Percentiles rank a stretch among this genome's conserved stretches.
Evolutionary conservation across 306 rosid genomes (phyloP).

Genomic region (Cajanus cajan): DNA sequence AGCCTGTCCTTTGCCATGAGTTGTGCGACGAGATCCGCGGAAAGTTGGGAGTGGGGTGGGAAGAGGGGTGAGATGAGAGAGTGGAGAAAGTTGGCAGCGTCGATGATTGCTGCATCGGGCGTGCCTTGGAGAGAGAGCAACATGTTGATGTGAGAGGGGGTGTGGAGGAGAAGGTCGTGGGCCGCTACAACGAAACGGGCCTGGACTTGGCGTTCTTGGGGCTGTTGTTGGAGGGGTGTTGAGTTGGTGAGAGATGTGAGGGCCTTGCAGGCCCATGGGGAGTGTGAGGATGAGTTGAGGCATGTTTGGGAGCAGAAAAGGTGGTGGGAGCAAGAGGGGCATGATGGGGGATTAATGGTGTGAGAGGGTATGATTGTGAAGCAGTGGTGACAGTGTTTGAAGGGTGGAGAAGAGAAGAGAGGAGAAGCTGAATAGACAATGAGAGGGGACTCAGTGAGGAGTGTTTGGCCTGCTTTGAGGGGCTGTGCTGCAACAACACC

Average conservation of each 20-base stretch:
- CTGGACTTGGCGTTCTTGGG: slow-evolving; percentile 56
- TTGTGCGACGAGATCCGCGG: slow-evolving; percentile 44
- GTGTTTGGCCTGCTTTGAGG: slow-evolving; percentile 55
- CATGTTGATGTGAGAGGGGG: slow-evolving; percentile 36
- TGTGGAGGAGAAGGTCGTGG: slow-evolving; percentile 36
- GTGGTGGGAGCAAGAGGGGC: slow-evolving; percentile 44
- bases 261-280: slow-evolving; percentile 45
- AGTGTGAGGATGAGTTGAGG: slow-evolving; percentile 38
- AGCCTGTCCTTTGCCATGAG: slow-evolving; percentile 59
- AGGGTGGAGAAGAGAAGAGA: slow-evolving; percentile 4
- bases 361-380: slow-evolving; percentile 41
- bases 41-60: slow-evolving; percentile 14
- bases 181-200: slow-evolving; percentile 59
- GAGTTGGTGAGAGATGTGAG: slow-evolving; percentile 23
- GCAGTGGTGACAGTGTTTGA: slow-evolving; percentile 52
- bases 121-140: slow-evolving; percentile 61
- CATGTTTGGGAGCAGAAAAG: slow-evolving; percentile 52
- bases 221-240: slow-evolving; percentile 8
- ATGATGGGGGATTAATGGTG: not conserved
- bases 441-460: slow-evolving; percentile 61
- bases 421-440: slow-evolving; percentile 58
- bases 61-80: slow-evolving; percentile 45
- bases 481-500: slow-evolving; percentile 49
- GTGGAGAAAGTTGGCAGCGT: slow-evolving; percentile 43
- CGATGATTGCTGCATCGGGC: slow-evolving; percentile 15